phyloP scores from a whole-genome alignment of 768 basidiomycete genomes.

The Boletus patriciae region DNA sequence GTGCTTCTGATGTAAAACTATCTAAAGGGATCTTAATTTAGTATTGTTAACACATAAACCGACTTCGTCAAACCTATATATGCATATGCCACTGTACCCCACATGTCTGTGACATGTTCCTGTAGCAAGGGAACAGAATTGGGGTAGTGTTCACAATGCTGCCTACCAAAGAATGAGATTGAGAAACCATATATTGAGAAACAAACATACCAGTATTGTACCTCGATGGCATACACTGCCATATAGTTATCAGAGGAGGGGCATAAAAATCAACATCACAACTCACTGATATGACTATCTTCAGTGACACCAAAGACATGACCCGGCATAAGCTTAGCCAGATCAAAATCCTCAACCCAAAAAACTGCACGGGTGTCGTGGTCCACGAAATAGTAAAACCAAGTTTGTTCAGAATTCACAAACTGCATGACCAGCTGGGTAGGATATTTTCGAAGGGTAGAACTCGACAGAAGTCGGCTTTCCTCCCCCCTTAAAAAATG shows the following conservation, averaged over 20 bases:
- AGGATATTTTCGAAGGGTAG: background rate
- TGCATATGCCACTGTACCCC: background rate
- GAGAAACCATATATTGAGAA: background rate
- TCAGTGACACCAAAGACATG: background rate
- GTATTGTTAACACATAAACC: background rate
- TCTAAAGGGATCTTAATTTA: background rate
- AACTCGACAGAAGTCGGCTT: background rate
- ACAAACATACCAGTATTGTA: background rate
- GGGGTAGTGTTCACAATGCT: background rate
- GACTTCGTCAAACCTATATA: background rate
- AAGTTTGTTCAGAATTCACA: background rate
- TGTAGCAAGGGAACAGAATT: background rate
- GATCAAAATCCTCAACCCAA: background rate
- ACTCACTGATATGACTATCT: background rate
- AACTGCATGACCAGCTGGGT: background rate
- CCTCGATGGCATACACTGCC: background rate
- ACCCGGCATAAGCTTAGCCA: background rate
- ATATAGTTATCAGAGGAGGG: background rate
- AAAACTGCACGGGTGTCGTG: background rate
- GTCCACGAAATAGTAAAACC: constrained; percentile 1
- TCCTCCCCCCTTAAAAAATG: background rate
- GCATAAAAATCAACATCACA: background rate
- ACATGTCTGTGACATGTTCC: background rate
- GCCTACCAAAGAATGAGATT: background rate
- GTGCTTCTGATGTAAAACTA: background rate